These are phyloP conservation scores for Coemansia sp. DNA, from an alignment of 192 early-diverging fungal species.

Conservation along the genomic window DNA sequence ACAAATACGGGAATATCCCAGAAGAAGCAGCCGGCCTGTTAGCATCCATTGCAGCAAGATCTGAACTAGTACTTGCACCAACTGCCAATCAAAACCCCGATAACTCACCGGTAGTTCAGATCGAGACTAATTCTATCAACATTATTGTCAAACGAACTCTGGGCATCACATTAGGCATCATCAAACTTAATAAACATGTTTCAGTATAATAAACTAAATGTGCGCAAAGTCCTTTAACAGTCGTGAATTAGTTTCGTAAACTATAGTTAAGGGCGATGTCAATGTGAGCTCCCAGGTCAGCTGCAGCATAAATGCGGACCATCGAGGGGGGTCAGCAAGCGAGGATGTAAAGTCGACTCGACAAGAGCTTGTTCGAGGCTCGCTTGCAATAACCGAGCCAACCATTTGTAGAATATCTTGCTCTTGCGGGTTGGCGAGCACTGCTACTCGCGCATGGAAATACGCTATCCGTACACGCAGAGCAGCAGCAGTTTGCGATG, in stretches of 20 bases:
- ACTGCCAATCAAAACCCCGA: neutral
- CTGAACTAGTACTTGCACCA: constrained; percentile 18
- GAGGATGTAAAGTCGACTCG: neutral
- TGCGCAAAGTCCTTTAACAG: constrained; percentile 38
- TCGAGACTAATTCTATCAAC: constrained; percentile 36
- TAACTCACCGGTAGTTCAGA: constrained; percentile 30
- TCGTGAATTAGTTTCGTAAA: constrained; percentile 10
- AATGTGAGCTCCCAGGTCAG: constrained; percentile 48
- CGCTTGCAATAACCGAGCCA: constrained; percentile 19
- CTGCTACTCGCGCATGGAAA: constrained; percentile 44
- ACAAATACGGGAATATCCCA: constrained; percentile 25
- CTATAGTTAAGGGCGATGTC: constrained; percentile 21
- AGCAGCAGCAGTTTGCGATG: constrained; percentile 17
- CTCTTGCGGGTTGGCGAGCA: constrained; percentile 32
- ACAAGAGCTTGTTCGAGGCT: neutral
- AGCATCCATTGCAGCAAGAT: constrained; percentile 30
- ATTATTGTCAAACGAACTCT: constrained; percentile 25
- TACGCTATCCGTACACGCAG: constrained; percentile 47
- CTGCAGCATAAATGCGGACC: constrained; percentile 46
- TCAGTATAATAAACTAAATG: constrained; percentile 2
- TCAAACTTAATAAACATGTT: constrained; percentile 17
- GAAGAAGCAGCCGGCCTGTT: constrained; percentile 45
- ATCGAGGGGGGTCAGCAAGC: neutral
- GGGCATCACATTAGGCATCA: constrained; percentile 30
- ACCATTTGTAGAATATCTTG: constrained; percentile 35